Conservation (phyloP, 164 flowering plant species). For the Magnolia kwangsiensis region DNA sequence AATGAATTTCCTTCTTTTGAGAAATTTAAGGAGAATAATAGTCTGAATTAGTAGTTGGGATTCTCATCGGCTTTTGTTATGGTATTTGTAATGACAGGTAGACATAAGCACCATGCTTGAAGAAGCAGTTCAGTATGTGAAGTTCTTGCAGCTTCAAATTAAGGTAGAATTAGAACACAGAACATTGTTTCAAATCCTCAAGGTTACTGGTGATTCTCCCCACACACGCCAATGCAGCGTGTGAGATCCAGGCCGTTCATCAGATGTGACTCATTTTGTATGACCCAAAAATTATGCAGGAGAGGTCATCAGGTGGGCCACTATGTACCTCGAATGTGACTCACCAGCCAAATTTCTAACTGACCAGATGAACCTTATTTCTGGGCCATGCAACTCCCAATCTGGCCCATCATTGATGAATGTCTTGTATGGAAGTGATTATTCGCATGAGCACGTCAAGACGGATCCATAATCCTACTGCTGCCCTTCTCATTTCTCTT, state of each 20-base stretch:
- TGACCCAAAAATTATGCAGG: no score
- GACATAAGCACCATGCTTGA: slow-evolving; percentile 99
- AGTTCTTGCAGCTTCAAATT: slow-evolving; percentile 93
- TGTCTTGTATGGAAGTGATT: no score
- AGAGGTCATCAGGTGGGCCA: no score
- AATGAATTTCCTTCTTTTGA: not conserved
- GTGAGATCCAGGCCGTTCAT: not conserved
- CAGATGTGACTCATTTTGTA: not conserved
- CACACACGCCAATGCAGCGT: not conserved
- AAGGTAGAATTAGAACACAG: slow-evolving; percentile 49
- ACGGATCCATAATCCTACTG: no score
- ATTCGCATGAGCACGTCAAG: no score
- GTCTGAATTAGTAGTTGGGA: no score
- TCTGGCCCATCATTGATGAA: no score
- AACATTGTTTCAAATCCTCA: not conserved
- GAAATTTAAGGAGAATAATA: not conserved
- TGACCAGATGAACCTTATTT: no score
- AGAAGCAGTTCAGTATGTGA: slow-evolving; percentile 94
- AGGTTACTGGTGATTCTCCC: not conserved
- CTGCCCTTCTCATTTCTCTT: not conserved
- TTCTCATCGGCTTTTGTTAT: not conserved
- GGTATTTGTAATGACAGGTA: slow-evolving; percentile 40
- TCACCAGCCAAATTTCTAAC: no score
- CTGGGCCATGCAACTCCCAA: no score
- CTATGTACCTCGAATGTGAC: no score